Evolutionary conservation across 169 alveolate species (phyloP), one percentile per base, ranked within the genome.

Genomic region (Toxoplasma gondii): DNA sequence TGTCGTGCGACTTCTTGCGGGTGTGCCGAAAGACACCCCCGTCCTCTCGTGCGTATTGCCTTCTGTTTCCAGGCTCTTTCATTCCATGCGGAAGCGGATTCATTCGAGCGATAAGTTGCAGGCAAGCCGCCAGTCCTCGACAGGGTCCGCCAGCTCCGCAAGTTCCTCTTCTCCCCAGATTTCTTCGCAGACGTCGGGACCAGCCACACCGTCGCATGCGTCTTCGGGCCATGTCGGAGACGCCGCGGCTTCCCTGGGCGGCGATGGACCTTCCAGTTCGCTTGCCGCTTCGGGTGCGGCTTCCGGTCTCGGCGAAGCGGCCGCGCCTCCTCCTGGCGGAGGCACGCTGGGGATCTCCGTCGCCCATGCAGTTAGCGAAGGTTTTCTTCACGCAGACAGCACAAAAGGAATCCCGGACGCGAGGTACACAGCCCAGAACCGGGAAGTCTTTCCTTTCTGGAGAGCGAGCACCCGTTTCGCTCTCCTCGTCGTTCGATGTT

Each of bases 31-130:
- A n/a, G n/a, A n/a, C n/a, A n/a, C n/a, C n/a, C n/a, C n/a, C n/a
- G n/a, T 2, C 10, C 10, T 17, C n/a, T 16, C 45, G 44, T 78
- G 39, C 1, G 86, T 22, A 16, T 9, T 10, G 39, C 39, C 10
- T 78, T 78, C 10, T 31, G 19, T n/a, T 9, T 78, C n/a, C 45
- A 78, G 86, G 86, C 86, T 78, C 49, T 78, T 78, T n/a, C 86
- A 78, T 78, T 78, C 86, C 29, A 78, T 78, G 86, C 86, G 86
- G n/a, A 78, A 78, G 43, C 86, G 86, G 49, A 78, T 78, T 78
- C 86, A 78, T 45, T 78, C 86, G 29, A 38, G 86, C 45, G 86
- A 78, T 17, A 78, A 78, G 86, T 38, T 78, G n/a, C 86, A 78
- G 43, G 29, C 43, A 41, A n/a, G 86, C 24, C 86, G 86, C 12